Evolutionary conservation across 139 green algal species (phyloP).

Genomic region (Haematococcus sp.): DNA sequence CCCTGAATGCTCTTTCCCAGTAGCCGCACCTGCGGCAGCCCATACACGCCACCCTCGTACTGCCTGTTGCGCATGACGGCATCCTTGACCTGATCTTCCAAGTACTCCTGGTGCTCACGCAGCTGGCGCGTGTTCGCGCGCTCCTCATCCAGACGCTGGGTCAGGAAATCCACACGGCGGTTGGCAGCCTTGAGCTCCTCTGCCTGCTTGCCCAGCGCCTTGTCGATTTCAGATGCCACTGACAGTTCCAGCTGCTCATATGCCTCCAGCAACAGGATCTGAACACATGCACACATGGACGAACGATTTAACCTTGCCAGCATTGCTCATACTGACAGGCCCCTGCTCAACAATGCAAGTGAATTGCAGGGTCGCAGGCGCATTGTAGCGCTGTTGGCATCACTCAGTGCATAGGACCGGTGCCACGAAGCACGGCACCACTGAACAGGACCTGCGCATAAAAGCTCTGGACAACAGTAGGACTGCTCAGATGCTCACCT

Average conservation of each 20-base stretch:
- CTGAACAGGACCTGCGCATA: too few species aligned
- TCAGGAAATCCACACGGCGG: conserved; percentile 46
- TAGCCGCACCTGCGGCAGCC: conserved; percentile 50
- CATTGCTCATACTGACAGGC: neutral
- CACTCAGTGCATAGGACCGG: too few species aligned
- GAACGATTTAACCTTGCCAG: neutral
- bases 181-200: conserved; percentile 38
- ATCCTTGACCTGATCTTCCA: conserved; percentile 38
- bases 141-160: conserved; percentile 39
- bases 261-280: conserved; percentile 72
- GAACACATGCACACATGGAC: neutral
- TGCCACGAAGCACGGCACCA: too few species aligned
- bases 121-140: conserved; percentile 24
- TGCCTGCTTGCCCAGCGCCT: conserved; percentile 47
- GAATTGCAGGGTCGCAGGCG: too few species aligned
- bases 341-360: neutral
- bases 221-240: conserved; percentile 59
- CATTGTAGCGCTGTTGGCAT: too few species aligned
- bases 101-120: conserved; percentile 21
- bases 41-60: conserved; percentile 68
- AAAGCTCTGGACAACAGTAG: too few species aligned
- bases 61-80: conserved; percentile 35
- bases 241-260: conserved; percentile 79
- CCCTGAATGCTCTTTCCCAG: too few species aligned
- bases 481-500: conserved; percentile 28